Conservation (phyloP, 768 basidiomycete species). For the Boletus subparvulus region DNA sequence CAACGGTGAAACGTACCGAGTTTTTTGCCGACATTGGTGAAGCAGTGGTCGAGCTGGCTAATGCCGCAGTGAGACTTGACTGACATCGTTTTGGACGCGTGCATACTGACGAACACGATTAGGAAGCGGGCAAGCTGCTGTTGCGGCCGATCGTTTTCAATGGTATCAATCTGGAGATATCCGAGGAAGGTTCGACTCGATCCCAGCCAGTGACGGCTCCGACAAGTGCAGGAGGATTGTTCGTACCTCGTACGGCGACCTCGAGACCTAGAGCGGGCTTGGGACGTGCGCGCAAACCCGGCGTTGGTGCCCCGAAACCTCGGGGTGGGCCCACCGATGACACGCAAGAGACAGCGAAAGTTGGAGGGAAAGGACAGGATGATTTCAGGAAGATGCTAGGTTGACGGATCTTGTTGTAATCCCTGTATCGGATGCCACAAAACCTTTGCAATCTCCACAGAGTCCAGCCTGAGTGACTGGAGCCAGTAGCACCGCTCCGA, state of each 20-base stretch:
- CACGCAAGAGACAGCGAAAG: conserved; percentile 9
- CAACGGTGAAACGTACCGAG: conserved; percentile 69
- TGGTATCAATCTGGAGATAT: conserved; percentile 56
- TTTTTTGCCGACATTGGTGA: conserved; percentile 62
- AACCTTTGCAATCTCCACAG: not conserved
- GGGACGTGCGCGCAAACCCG: conserved; percentile 52
- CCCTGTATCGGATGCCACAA: not conserved
- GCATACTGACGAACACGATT: conserved; percentile 1
- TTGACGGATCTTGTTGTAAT: conserved; percentile 2
- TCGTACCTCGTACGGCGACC: conserved; percentile 64
- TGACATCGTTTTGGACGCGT: not conserved
- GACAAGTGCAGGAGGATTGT: conserved; percentile 47
- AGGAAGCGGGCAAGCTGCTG: conserved; percentile 86
- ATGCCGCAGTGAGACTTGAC: conserved; percentile 51
- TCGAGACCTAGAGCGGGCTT: conserved; percentile 73
- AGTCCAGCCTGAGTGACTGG: too few species aligned
- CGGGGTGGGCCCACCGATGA: conserved; percentile 10
- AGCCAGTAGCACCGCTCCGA: not conserved
- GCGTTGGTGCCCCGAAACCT: conserved; percentile 19
- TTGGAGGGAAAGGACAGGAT: conserved; percentile 53
- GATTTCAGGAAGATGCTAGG: conserved; percentile 83
- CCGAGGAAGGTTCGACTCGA: conserved; percentile 47
- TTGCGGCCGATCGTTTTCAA: conserved; percentile 69
- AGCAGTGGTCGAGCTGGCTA: conserved; percentile 66
- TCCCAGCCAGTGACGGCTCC: conserved; percentile 34